These are phyloP conservation scores for Monosporascus sp. DNA, from an alignment of 2,329 filamentous ascomycete genomes.

Conservation along the genomic window DNA sequence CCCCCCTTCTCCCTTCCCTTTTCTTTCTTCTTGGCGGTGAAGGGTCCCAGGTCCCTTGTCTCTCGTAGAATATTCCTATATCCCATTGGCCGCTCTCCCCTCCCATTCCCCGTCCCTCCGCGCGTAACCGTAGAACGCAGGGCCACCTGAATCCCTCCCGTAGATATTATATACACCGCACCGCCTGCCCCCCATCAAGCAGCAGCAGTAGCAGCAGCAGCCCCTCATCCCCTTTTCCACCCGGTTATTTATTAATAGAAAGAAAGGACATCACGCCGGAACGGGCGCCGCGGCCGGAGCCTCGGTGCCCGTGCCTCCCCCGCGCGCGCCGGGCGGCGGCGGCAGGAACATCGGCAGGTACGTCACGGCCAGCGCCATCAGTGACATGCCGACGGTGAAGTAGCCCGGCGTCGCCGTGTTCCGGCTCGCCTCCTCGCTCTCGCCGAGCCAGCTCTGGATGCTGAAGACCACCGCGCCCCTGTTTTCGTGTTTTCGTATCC, in stretches of 20 bases:
- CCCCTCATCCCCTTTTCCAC: not conserved
- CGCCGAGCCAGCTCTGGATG: constrained; percentile 70
- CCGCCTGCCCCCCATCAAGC: not conserved
- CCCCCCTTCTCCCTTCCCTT: too few relatives aligned
- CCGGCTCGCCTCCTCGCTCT: constrained; percentile 63
- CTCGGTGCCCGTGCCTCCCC: constrained; percentile 25
- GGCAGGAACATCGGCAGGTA: constrained; percentile 48
- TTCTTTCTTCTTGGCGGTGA: too few relatives aligned
- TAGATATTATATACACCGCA: not conserved
- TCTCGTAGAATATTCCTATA: too few relatives aligned
- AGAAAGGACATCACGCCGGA: constrained; percentile 7
- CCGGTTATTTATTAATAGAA: constrained; percentile 9
- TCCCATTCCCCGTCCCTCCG: too few relatives aligned
- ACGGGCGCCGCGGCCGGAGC: constrained; percentile 21
- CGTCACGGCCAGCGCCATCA: constrained; percentile 52
- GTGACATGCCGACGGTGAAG: constrained; percentile 74
- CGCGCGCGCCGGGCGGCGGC: constrained; percentile 25
- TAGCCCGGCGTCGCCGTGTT: constrained; percentile 61
- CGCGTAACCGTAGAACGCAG: too few relatives aligned
- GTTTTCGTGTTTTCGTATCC: not conserved
- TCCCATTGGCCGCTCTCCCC: too few relatives aligned
- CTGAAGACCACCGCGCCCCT: constrained; percentile 71
- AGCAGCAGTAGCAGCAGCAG: not conserved
- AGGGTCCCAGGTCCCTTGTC: too few relatives aligned
- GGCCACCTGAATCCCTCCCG: too few relatives aligned